Base-by-base conservation (phyloP, 2,329 filamentous ascomycete species). In the Penicillium sp. region DNA sequence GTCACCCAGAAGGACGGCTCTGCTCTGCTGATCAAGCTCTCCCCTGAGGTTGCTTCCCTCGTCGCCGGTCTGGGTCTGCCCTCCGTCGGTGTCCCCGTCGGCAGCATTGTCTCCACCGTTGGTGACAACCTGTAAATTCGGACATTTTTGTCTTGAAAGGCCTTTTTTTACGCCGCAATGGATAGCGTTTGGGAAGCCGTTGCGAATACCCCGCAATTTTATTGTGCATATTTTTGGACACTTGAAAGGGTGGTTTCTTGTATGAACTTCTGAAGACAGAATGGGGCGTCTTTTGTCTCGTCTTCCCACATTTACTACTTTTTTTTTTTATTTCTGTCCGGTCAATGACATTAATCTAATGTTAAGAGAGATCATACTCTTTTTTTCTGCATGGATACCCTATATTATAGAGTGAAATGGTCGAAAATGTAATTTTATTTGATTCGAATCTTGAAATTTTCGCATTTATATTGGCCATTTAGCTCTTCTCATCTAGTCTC, bases 11-110 rank as follows among this genome's bases (percentile, higher is more conserved):
- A 63, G 48, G 59, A 69, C 46, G 55, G 62, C 40, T 57, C 67
- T 57, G 53, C 59, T 24, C 69, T 72, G 24, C 67, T 72, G 34
- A 47, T 72, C 55, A 55, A 72, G 62, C 65, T 72, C 33, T 65
- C 60, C 58, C 69, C 69, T 48, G 58, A 62, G 40, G 63, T 70
- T 37, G 58, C 67, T 39, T 51, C 54, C 21, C 67, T 71, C 49
- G 50, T 71, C 51, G 43, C 58, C 51, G 61, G 62, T 43, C 67
- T 71, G 33, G 64, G 65, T 55, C 67, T 71, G 31, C 59, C 65
- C 48, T 50, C 54, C 46, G 59, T 71, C 42, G 62, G 63, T 54
- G 60, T 49, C 39, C 58, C 69, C 48, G 54, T 64, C 23, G 70
- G 69, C 37, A 31, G 55, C 40, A 58, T 72, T 26, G 54, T 72